Evolutionary conservation across 2,329 filamentous ascomycete species (phyloP), one percentile per base, ranked within the genome.

Genomic region (Monilinia vaccinii-corymbosi): DNA sequence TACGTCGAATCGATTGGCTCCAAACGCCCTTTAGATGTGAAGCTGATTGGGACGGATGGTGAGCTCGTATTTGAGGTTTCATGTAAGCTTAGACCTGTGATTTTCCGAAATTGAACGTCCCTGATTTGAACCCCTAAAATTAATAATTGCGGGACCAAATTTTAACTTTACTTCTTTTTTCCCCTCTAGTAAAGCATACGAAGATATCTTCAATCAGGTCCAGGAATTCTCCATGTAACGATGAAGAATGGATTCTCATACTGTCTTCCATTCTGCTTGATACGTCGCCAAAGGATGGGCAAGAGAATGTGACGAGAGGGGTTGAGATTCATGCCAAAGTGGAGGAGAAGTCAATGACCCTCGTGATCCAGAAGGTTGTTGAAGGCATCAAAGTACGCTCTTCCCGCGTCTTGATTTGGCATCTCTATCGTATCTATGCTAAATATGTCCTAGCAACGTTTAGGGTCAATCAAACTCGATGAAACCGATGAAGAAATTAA

Each of bases 171-270:
- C 55, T 31, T 7, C 38, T 55, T 40, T n/a, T 56, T 21, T 52
- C 14, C 2, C 10, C 34, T 60, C 51, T 69, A 83, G 81, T 88
- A 65, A 81, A 79, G 70, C 82, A 87, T 61, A 78, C 78, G 66
- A 76, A 76, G 42, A 73, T 83, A 56, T 73, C 77, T 42, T 77
- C 78, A 10, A 75, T 86, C 51, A 81, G 78, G 64, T 74, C 77
- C 31, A 76, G 78, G 66, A 82, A 78, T 64, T 80, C 77, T 53
- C 76, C 78, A n/a, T 80, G 80, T 62, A 77, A 78, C 25, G 75
- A 81, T 60, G 75, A 78, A n/a, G 85, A 91, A 71, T 92, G 88
- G 88, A 79, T 84, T 70, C 68, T 73, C 16, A 80, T 87, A 55
- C 73, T 92, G 21, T 74, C 75, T 50, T 76, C 78, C 50, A 73